phyloP scores from a whole-genome alignment of 208 protist species.

The Naegleria fowleri region DNA sequence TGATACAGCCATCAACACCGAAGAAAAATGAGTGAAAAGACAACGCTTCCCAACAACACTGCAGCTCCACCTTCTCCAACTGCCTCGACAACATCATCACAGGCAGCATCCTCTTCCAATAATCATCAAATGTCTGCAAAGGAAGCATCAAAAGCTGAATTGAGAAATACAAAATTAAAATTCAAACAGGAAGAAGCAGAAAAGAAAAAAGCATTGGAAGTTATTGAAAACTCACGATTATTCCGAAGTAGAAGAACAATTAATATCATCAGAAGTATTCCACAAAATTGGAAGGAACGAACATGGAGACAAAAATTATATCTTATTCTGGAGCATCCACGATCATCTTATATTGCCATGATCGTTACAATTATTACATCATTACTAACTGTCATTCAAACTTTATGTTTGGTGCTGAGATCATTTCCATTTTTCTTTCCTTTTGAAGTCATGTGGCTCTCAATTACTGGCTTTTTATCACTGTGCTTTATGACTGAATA shows the following conservation, averaged over 20 bases:
- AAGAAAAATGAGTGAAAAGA: background rate
- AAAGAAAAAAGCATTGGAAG: background rate
- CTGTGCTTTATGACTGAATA: background rate
- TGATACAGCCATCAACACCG: too few relatives aligned
- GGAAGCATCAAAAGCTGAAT: background rate
- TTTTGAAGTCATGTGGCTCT: background rate
- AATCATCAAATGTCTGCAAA: background rate
- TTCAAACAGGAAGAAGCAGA: background rate
- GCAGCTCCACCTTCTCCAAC: background rate
- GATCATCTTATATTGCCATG: background rate
- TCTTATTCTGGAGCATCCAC: background rate
- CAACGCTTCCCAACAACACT: too few relatives aligned
- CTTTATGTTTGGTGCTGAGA: background rate
- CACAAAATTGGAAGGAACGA: background rate
- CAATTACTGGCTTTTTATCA: background rate
- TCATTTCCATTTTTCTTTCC: background rate
- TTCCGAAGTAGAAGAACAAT: background rate
- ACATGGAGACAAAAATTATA: constrained; percentile 15
- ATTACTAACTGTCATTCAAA: background rate
- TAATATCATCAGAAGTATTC: background rate
- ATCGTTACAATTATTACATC: background rate
- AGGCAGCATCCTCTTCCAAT: background rate
- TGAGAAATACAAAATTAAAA: background rate
- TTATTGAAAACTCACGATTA: background rate
- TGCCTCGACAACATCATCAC: background rate